A percentile compares a stretch with the other conserved stretches of the same genome.
These are phyloP conservation scores for Fraxinus angustifolia DNA, from an alignment of 305 asterid species.

Conservation along the genomic window DNA sequence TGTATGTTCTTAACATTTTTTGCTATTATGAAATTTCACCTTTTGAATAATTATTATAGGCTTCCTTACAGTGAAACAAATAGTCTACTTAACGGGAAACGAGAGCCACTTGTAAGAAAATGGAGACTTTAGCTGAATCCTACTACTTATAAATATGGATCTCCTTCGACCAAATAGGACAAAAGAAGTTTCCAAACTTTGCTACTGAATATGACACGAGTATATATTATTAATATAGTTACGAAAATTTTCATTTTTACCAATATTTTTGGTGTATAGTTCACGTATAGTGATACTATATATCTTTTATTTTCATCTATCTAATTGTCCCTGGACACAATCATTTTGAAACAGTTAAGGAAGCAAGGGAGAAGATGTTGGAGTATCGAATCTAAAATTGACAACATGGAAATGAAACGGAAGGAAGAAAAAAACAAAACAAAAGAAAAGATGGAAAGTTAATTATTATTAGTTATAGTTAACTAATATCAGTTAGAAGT, in stretches of 20 bases:
- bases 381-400: no score
- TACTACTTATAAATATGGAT: background rate
- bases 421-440: no score
- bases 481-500: no score
- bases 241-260: background rate
- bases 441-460: no score
- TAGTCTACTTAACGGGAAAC: background rate
- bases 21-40: background rate
- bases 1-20: background rate
- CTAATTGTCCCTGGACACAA: background rate
- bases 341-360: slow-evolving; percentile 50
- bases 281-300: background rate
- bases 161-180: background rate
- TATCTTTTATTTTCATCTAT: background rate
- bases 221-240: background rate
- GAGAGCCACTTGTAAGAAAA: background rate
- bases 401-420: no score
- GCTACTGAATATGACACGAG: background rate
- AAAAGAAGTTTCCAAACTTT: background rate
- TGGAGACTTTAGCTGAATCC: background rate
- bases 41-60: background rate
- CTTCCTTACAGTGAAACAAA: background rate
- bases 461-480: no score
- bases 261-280: background rate
- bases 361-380: slow-evolving; percentile 55